Evolutionary conservation across 208 protist genomes (phyloP), one percentile per base, ranked within the genome.

Genomic region (Wallacemonas rigidus): DNA sequence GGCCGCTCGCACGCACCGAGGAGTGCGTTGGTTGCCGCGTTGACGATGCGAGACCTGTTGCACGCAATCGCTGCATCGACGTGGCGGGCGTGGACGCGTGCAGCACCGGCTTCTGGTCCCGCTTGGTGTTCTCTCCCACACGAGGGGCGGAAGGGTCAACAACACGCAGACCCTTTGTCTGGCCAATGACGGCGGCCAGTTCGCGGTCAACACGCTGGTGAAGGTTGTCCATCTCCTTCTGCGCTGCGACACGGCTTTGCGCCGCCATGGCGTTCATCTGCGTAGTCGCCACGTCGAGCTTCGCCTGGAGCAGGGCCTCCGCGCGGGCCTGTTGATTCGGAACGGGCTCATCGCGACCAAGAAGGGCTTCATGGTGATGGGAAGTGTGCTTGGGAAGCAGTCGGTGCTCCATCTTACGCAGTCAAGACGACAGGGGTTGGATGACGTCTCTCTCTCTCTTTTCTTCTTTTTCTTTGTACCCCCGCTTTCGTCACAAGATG

Each of bases 271-370:
- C 64, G 17, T 8, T 55, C 64, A 58, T 45, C 38, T 57, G 45
- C 14, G 45, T 4, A 3, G 64, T 58, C 17, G 64, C 64, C 48
- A 69, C 45, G 44, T 76, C 54, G 53, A 89, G 67, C 71, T 86
- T 78, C 3, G 72, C 61, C 41, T 79, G 79, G 8, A 88, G 70
- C 12, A 75, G 74, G 2, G 51, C 15, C 55, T 82, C 79, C 3
- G 69, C 76, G 36, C 80, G 71, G 17, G 69, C 55, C 58, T 86
- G 75, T 43, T 79, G 74, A 51, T 82, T 89, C 51, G 75, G 48
- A 3, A 88, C 79, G 4, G 87, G 81, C 0, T 71, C 72, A 56
- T 81, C 73, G 67, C 76, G 65, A 5, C 67, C 39, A 43, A 92
- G 77, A 51, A 83, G 57, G 38, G 40, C 55, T 57, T 86, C 81